These are phyloP conservation scores for Suillus brevipes DNA, from an alignment of 768 basidiomycete genomes.

Conservation along the genomic window DNA sequence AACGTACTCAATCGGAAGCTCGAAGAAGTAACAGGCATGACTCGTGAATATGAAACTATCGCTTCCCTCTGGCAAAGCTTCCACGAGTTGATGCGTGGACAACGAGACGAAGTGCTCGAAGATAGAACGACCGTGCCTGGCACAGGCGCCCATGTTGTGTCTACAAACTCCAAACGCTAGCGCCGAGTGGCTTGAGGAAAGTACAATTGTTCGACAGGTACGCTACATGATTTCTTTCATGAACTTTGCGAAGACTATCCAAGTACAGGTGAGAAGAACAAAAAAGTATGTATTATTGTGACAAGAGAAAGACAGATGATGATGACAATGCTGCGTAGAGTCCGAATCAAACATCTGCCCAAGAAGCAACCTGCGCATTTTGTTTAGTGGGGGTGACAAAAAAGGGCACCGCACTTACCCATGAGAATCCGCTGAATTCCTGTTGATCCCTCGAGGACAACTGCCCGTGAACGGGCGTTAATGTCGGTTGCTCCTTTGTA, in stretches of 20 bases:
- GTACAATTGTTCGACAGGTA: conserved; percentile 11
- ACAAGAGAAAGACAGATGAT: conserved; percentile 31
- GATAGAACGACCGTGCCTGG: conserved; percentile 51
- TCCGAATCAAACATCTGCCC: conserved; percentile 56
- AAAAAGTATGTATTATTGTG: conserved; percentile 34
- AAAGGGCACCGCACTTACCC: conserved; percentile 49
- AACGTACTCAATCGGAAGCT: conserved; percentile 89
- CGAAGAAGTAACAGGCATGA: conserved; percentile 91
- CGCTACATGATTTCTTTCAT: conserved; percentile 22
- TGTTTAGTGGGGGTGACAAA: neutral
- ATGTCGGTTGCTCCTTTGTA: conserved; percentile 92
- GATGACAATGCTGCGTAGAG: conserved; percentile 27
- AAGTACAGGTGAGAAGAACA: conserved; percentile 38
- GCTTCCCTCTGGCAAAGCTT: conserved; percentile 83
- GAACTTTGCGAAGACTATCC: conserved; percentile 34
- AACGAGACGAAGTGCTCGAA: conserved; percentile 36
- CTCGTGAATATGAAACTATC: conserved; percentile 88
- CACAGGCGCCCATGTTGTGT: conserved; percentile 68
- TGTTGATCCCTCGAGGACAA: conserved; percentile 86
- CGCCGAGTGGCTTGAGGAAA: neutral
- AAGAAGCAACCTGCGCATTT: conserved; percentile 40
- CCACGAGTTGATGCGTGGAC: conserved; percentile 70
- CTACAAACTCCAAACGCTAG: conserved; percentile 28
- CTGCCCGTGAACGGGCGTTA: conserved; percentile 96
- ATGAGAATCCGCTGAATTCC: conserved; percentile 97